Conservation (phyloP, 2,329 filamentous ascomycete species). For the Dactylellina cionopaga region DNA sequence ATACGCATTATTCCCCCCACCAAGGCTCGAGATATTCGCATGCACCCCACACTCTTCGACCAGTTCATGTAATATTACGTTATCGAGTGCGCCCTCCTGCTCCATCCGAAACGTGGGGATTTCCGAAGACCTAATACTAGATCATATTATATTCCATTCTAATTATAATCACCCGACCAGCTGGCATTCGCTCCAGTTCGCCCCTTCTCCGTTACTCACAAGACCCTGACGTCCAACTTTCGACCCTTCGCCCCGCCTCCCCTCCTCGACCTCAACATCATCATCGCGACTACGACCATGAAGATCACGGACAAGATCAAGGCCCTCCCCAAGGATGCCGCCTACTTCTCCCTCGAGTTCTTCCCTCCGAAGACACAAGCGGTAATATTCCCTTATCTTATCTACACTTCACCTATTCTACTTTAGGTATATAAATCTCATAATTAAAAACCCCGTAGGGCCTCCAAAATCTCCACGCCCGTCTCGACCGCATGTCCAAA, state of each 20-base stretch:
- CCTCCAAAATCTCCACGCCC: conserved; percentile 89
- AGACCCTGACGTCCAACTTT: not conserved
- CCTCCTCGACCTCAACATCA: not conserved
- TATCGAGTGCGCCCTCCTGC: not conserved
- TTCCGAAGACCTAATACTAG: too few relatives aligned
- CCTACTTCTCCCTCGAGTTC: conserved; percentile 98
- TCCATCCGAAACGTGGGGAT: too few relatives aligned
- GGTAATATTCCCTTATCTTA: conserved; percentile 62
- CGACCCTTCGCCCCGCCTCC: not conserved
- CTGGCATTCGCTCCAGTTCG: too few relatives aligned
- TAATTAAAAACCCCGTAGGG: too few relatives aligned
- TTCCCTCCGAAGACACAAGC: conserved; percentile 97
- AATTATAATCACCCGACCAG: too few relatives aligned
- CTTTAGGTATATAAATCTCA: conserved; percentile 59
- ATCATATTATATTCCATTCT: too few relatives aligned
- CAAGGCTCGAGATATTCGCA: not conserved
- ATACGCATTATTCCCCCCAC: not conserved
- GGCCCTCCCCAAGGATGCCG: conserved; percentile 42
- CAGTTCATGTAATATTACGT: not conserved
- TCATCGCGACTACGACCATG: conserved; percentile 11
- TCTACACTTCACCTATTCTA: not conserved
- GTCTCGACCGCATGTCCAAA: conserved; percentile 92
- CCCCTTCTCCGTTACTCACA: too few relatives aligned
- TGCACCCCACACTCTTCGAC: not conserved
- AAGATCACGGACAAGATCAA: conserved; percentile 46